Base-by-base conservation (phyloP, 202 grass and related monocot species). In the Schoenoplectus tabernaemontani region DNA sequence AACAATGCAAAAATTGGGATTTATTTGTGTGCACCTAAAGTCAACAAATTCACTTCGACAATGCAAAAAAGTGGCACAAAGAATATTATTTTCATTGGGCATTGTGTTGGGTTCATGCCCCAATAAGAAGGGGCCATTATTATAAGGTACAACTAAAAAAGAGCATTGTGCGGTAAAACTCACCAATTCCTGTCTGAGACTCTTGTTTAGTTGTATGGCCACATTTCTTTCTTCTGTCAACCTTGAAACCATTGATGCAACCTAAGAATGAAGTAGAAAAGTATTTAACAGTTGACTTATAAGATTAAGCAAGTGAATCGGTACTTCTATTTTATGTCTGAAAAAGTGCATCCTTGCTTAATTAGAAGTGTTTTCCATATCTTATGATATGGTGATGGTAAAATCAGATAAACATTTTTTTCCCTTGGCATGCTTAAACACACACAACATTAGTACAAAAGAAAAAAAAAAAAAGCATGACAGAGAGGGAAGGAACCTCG, bases 141-240 rank as follows among this genome's bases (percentile, higher is more conserved):
- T n/a, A 56, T 6, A 56, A 43, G 23, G 7, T 74, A 74, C 23
- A 74, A n/a, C 26, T 17, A 3, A n/a, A 74, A 53, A 8, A 34
- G 37, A 85, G 13, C 39, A 59, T 53, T 74, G 43, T 53, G 23
- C 26, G 10, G 4, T 28, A 63, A 83, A 82, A 87, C 89, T 97
- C 66, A 94, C 91, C 84, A 97, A 85, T 89, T 97, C 95, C 79
- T 94, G 91, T 78, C 86, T 83, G 82, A 97, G 86, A 81, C 84
- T 87, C 65, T 85, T 88, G 86, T 89, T 97, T 82, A 88, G 86
- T 78, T 97, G 94, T 85, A 90, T 84, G 37, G 91, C 94, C 54
- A 80, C 84, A 70, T 92, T 90, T 87, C 89, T 93, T 80, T 97
- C 94, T 79, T 93, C 87, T 0, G 80, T 83, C 81, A 97, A 86